Evolutionary conservation across 768 basidiomycete species (phyloP).

Genomic region (Paxillus rubicundulus): DNA sequence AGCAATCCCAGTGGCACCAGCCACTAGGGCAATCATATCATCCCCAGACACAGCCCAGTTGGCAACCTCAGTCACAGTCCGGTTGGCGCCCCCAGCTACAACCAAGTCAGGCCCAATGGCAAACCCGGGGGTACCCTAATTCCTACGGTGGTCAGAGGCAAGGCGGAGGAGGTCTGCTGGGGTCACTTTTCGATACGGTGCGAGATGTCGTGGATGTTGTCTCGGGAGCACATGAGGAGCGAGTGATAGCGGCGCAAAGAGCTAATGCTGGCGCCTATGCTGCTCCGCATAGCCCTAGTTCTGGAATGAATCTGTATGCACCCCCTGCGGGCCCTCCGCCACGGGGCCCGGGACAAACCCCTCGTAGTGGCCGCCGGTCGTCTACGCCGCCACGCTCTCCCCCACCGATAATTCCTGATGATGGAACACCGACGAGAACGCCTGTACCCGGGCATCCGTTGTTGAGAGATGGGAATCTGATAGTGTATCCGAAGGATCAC

Average conservation of each 20-base stretch:
- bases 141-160: constrained; percentile 6
- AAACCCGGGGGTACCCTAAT: constrained; percentile 14
- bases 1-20: background rate
- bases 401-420: constrained; percentile 34
- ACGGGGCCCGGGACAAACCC: background rate
- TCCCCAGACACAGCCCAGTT: constrained; percentile 8
- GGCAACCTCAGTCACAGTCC: constrained; percentile 16
- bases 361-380: constrained; percentile 5
- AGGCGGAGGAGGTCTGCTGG: constrained; percentile 24
- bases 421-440: constrained; percentile 59
- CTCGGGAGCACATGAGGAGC: constrained; percentile 25
- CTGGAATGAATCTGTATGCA: constrained; percentile 4
- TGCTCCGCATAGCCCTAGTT: constrained; percentile 7
- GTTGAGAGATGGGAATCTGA: constrained; percentile 53
- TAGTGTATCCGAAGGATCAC: constrained; percentile 68
- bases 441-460: constrained; percentile 70
- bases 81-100: constrained; percentile 17
- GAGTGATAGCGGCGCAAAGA: constrained; percentile 6
- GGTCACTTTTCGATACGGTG: constrained; percentile 25
- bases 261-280: constrained; percentile 23
- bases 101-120: constrained; percentile 18
- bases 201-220: constrained; percentile 28
- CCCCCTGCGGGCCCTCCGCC: constrained; percentile 9
- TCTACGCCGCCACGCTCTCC: constrained; percentile 16
- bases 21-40: background rate